A percentile compares a stretch with the other conserved stretches of the same genome.
phyloP scores from a whole-genome alignment of 2,329 filamentous ascomycete genomes.

The Penicillium aurantiogriseum region DNA sequence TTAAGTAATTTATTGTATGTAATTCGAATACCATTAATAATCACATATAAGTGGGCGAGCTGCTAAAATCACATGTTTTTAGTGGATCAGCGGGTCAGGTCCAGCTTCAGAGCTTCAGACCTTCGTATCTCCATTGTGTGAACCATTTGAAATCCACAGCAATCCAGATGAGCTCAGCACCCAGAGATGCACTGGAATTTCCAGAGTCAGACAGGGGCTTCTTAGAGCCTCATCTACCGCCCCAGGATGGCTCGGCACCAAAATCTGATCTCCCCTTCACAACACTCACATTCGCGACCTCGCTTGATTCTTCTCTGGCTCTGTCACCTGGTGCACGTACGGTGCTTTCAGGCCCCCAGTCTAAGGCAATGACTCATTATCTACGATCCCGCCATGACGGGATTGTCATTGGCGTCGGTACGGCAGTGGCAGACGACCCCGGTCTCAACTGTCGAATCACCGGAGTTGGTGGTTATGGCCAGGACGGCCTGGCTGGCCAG shows the following conservation, averaged over 20 bases:
- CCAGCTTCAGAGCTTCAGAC: neutral
- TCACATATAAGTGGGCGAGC: too few species aligned
- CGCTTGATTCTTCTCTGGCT: slow-evolving; percentile 74
- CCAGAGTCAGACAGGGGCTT: slow-evolving; percentile 41
- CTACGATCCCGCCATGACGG: slow-evolving; percentile 81
- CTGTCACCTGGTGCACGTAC: slow-evolving; percentile 73
- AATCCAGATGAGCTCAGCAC: neutral
- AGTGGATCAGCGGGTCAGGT: too few species aligned
- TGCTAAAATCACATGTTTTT: too few species aligned
- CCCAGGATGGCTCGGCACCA: slow-evolving; percentile 17
- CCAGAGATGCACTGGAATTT: slow-evolving; percentile 37
- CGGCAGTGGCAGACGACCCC: slow-evolving; percentile 80
- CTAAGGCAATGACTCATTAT: slow-evolving; percentile 92
- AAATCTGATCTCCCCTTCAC: slow-evolving; percentile 48
- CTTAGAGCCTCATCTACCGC: slow-evolving; percentile 49
- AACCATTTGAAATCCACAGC: neutral
- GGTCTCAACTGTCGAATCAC: slow-evolving; percentile 78
- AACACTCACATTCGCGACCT: slow-evolving; percentile 84
- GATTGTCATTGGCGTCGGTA: slow-evolving; percentile 81
- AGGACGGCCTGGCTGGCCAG: slow-evolving; percentile 54
- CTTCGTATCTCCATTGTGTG: neutral
- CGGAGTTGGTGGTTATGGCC: slow-evolving; percentile 54
- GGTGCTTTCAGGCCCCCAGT: slow-evolving; percentile 72
- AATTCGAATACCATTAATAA: too few species aligned
- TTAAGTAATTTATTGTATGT: too few species aligned